phyloP scores from a whole-genome alignment of 208 protist species.

The Wallacemonas sp. region DNA sequence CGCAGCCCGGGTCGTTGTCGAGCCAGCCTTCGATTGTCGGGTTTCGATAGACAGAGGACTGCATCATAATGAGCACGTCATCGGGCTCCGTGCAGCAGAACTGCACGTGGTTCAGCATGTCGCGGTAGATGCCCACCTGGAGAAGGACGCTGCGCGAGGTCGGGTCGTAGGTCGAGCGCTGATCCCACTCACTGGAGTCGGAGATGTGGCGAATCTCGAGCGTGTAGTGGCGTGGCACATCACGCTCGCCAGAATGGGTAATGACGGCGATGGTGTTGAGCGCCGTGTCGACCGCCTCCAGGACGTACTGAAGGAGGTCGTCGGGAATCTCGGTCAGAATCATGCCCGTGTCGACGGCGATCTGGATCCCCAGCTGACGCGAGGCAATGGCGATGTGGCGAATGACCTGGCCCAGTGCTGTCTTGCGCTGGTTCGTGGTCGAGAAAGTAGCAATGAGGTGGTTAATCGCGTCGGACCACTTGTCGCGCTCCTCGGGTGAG shows the following conservation, averaged over 20 bases:
- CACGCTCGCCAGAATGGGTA: conserved; percentile 41
- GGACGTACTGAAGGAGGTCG: conserved; percentile 73
- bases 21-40: conserved; percentile 88
- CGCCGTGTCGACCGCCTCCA: conserved; percentile 76
- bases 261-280: conserved; percentile 60
- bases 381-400: conserved; percentile 48
- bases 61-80: conserved; percentile 67
- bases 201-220: conserved; percentile 36
- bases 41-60: conserved; percentile 82
- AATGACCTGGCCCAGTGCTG: conserved; percentile 47
- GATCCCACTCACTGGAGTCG: conserved; percentile 2
- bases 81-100: conserved; percentile 56
- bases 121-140: conserved; percentile 52
- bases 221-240: conserved; percentile 58
- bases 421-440: conserved; percentile 66
- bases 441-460: conserved; percentile 66
- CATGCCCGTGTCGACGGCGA: conserved; percentile 52
- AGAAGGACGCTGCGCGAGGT: conserved; percentile 55
- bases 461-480: conserved; percentile 70
- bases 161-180: conserved; percentile 58
- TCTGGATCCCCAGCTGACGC: conserved; percentile 55
- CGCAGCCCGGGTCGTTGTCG: conserved; percentile 48
- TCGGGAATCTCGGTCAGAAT: conserved; percentile 61
- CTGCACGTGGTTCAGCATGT: conserved; percentile 47
- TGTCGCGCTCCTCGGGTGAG: conserved; percentile 68